These are phyloP conservation scores for Herpetomonas tarakana DNA, from an alignment of 208 protist species.

Conservation along the genomic window DNA sequence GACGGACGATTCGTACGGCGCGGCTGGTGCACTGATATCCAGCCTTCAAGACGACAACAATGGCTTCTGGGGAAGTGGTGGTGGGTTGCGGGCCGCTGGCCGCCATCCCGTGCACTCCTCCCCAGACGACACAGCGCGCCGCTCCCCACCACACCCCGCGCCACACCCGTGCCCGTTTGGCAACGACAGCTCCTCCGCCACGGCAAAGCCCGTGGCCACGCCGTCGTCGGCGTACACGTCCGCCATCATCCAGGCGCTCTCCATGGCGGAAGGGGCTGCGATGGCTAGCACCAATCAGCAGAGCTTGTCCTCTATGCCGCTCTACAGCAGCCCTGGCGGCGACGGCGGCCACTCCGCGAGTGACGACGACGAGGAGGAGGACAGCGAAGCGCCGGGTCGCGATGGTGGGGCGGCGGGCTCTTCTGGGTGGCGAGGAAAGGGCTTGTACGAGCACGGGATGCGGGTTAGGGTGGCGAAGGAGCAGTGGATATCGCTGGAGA, in stretches of 20 bases:
- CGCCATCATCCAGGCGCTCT: conserved; percentile 56
- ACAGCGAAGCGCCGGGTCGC: not conserved
- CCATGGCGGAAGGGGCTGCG: conserved; percentile 36
- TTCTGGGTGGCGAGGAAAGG: conserved; percentile 4
- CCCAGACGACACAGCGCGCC: not conserved
- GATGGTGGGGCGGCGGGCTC: too few relatives aligned
- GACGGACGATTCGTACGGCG: conserved; percentile 4
- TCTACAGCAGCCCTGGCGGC: conserved; percentile 4
- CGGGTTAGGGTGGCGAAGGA: conserved; percentile 68
- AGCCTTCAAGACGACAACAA: not conserved
- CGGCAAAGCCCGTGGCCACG: not conserved
- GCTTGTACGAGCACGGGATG: conserved; percentile 76
- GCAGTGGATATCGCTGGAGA: conserved; percentile 79
- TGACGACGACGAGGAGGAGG: conserved; percentile 2
- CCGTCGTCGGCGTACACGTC: conserved; percentile 35
- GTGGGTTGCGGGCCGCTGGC: not conserved
- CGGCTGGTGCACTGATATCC: not conserved
- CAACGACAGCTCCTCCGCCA: not conserved
- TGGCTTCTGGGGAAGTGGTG: not conserved
- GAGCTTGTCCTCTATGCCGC: not conserved
- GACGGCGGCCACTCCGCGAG: conserved; percentile 4
- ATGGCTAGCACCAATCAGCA: conserved; percentile 12
- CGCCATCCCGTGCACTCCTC: not conserved
- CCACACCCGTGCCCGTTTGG: conserved; percentile 6
- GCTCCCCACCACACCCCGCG: not conserved